These are phyloP conservation scores for Leccinum rimulosum DNA, from an alignment of 768 basidiomycete genomes.

Conservation along the genomic window DNA sequence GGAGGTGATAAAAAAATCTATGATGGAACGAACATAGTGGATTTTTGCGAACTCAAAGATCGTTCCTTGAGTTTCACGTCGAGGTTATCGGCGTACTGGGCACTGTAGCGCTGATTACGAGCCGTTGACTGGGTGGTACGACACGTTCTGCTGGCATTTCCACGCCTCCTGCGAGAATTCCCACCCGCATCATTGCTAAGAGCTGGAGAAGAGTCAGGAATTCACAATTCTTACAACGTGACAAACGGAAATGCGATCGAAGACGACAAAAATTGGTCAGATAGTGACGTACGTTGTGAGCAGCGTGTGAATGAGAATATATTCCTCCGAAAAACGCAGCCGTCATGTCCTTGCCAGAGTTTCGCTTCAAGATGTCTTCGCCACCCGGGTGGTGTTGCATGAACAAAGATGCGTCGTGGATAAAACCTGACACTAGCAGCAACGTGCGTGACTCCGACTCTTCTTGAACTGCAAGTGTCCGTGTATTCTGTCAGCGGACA, in stretches of 20 bases:
- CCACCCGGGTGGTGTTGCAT: slow-evolving; percentile 82
- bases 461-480: slow-evolving; percentile 49
- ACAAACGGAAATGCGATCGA: slow-evolving; percentile 7
- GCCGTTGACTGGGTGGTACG: slow-evolving; percentile 45
- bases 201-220: slow-evolving; percentile 36
- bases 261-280: neutral
- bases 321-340: slow-evolving; percentile 83
- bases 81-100: slow-evolving; percentile 5
- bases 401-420: slow-evolving; percentile 80
- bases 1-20: slow-evolving; percentile 3
- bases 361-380: slow-evolving; percentile 48
- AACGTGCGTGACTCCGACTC: slow-evolving; percentile 65
- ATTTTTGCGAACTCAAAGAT: neutral
- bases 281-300: slow-evolving; percentile 58
- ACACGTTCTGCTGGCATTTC: slow-evolving; percentile 45
- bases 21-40: slow-evolving; percentile 16
- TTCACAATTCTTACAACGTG: neutral
- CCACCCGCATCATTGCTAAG: slow-evolving; percentile 76
- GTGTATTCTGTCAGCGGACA: neutral
- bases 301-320: slow-evolving; percentile 81
- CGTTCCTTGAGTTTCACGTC: neutral
- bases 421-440: slow-evolving; percentile 79
- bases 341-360: slow-evolving; percentile 80
- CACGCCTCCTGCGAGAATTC: slow-evolving; percentile 61
- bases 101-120: slow-evolving; percentile 29